Base-by-base conservation (phyloP, 306 rosid genomes). In the Cicer chorassanicum region DNA sequence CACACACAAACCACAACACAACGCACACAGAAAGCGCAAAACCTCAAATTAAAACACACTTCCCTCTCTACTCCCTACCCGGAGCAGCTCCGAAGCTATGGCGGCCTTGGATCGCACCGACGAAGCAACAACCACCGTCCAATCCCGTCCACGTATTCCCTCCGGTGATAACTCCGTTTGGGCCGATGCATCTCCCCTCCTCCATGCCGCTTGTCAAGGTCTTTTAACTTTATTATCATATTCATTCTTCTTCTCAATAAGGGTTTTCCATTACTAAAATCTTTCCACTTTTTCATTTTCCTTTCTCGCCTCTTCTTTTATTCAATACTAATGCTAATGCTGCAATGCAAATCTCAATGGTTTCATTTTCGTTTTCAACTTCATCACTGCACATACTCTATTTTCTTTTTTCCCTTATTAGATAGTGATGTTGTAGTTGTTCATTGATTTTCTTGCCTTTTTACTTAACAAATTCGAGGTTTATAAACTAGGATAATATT, bases 101-200 rank as follows among this genome's bases (percentile, higher is more conserved):
- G 76, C 82, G 7, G 50, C 66, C 6, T 34, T 78, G 65, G 74
- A 64, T 76, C 78, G 75, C 73, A 24, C 81, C 29, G 80, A 39
- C 55, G 84, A 80, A 76, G 73, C 84, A 8, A 50, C 80, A 12
- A 36, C 67, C 77, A 5, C 65, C 43, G 13, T 59, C 4, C 65
- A 29, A 12, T 75, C 51, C 75, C 85, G 43, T 65, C 81, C 81
- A 24, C 86, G 82, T 65, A 85, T 91, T 87, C 93, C 92, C 76
- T 86, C 92, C 68, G 91, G 87, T 72, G 93, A 91, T 7, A 83
- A 87, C 82, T 66, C 93, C 57, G 90, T 87, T 15, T 94, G 98
- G 98, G 90, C 93, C 46, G 97, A 94, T 72, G 90, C 88, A 1
- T 91, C 96, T 1, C 87, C 89, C 9, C 97, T 94, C 45, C 97